phyloP scores from a whole-genome alignment of 2,329 filamentous ascomycete species.

The Penicillium sp. region DNA sequence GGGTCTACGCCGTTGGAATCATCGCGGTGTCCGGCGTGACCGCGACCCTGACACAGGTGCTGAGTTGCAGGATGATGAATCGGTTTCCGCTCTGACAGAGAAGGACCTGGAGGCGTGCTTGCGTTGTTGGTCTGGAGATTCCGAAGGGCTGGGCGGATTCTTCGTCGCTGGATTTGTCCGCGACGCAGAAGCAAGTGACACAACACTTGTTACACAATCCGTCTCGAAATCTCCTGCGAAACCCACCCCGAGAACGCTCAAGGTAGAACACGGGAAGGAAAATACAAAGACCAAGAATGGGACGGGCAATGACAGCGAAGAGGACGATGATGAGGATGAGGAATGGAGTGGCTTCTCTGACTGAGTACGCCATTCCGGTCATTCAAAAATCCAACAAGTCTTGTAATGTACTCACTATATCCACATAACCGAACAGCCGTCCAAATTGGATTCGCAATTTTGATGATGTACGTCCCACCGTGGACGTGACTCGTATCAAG shows the following conservation, averaged over 20 bases:
- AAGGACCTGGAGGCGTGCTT: constrained; percentile 65
- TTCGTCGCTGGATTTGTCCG: constrained; percentile 85
- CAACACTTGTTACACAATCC: background rate
- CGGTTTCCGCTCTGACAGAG: constrained; percentile 37
- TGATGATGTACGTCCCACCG: too few species aligned
- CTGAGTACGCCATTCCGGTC: constrained; percentile 12
- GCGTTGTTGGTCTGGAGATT: constrained; percentile 72
- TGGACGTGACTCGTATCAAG: background rate
- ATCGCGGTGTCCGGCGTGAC: constrained; percentile 53
- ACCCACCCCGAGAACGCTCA: constrained; percentile 15
- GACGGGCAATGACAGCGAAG: constrained; percentile 20
- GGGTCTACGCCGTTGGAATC: constrained; percentile 70
- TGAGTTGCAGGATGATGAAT: constrained; percentile 8
- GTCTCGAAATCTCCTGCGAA: too few species aligned
- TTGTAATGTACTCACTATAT: background rate
- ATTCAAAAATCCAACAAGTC: background rate
- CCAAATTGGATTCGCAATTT: too few species aligned
- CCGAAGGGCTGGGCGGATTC: constrained; percentile 85
- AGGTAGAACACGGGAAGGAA: constrained; percentile 5
- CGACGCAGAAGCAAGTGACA: constrained; percentile 39
- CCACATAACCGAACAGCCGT: background rate
- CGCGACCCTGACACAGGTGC: constrained; percentile 5
- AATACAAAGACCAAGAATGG: constrained; percentile 9
- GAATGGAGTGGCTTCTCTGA: constrained; percentile 44
- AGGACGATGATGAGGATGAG: constrained; percentile 30